Evolutionary conservation across 106 monocot genomes (phyloP).

Genomic region (Hemerocallis citrina): DNA sequence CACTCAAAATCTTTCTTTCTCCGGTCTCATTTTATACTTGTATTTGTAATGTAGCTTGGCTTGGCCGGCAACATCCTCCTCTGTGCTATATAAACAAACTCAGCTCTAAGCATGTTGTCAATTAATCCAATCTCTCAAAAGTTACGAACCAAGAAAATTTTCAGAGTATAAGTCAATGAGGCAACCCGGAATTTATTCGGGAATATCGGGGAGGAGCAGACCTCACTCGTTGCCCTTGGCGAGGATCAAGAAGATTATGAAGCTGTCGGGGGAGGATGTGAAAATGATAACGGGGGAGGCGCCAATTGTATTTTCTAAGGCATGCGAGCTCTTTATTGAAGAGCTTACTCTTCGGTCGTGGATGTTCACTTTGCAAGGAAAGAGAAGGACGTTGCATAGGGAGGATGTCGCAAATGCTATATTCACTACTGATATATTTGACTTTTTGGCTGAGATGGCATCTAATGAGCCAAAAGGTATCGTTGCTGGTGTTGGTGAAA

Average conservation of each 20-base stretch:
- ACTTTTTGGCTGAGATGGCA: conserved; percentile 27
- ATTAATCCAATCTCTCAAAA: background rate
- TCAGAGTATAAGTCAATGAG: conserved; percentile 16
- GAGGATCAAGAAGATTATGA: conserved; percentile 49
- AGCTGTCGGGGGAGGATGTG: conserved; percentile 21
- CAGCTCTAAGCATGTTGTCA: background rate
- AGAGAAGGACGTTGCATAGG: conserved; percentile 29
- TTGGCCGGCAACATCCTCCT: too few species aligned
- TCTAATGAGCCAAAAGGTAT: background rate
- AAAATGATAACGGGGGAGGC: conserved; percentile 40
- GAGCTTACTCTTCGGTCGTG: conserved; percentile 25
- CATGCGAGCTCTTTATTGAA: conserved; percentile 36
- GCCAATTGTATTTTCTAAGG: conserved; percentile 32
- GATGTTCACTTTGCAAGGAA: conserved; percentile 19
- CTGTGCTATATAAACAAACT: too few species aligned
- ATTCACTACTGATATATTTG: conserved; percentile 20
- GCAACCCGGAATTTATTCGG: conserved; percentile 25
- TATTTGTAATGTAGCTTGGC: too few species aligned
- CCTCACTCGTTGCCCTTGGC: conserved; percentile 34
- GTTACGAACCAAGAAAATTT: background rate
- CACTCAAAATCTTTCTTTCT: too few species aligned
- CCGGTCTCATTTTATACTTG: too few species aligned
- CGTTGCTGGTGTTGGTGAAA: background rate
- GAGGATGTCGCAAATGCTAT: conserved; percentile 24
- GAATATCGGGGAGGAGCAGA: conserved; percentile 18